Evolutionary conservation across 345 rosid species (phyloP), one percentile per base, ranked within the genome.

Genomic region (Leavenworthia alabamica): DNA sequence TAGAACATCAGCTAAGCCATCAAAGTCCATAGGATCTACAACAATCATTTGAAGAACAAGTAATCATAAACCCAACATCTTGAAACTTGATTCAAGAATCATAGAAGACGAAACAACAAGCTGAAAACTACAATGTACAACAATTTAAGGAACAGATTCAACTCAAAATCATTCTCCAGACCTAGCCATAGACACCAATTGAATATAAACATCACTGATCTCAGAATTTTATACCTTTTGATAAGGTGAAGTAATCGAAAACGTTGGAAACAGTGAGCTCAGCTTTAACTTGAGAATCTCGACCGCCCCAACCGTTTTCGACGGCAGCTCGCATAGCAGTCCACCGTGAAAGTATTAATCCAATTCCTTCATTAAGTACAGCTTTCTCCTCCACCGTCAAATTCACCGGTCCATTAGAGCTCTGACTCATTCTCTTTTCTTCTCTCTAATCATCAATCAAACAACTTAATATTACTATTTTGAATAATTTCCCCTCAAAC

Each of bases 261-360:
- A 85, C 58, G 6, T 67, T 78, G 31, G 78, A 49, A 52, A 64
- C 62, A n/a, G 90, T 75, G 29, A 75, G 74, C 7, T 85, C 78
- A 19, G 96, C 83, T 51, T 75, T 68, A 9, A 16, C 76, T 33
- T 60, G 67, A 2, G 98, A 86, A 29, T 71, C 71, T 10, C 78
- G 79, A 42, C 98, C 97, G 31, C 86, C 98, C 95, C 95, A 89
- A 75, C 85, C 93, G 50, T 89, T 86, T 40, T 89, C 90, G 11
- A 89, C 78, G 2, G 98, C 98, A 17, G 86, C 81, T 73, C 76
- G 81, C 47, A 92, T 79, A n/a, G 98, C 98, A 20, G 93, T 85
- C 96, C 98, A 89, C 50, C 77, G 73, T 2, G 86, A 77, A 19
- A 92, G 84, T 33, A 79, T 42, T 51, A 89, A 72, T 46, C 55